Evolutionary conservation across 2,329 filamentous ascomycete genomes (phyloP).

Genomic region (Curvularia sp.): DNA sequence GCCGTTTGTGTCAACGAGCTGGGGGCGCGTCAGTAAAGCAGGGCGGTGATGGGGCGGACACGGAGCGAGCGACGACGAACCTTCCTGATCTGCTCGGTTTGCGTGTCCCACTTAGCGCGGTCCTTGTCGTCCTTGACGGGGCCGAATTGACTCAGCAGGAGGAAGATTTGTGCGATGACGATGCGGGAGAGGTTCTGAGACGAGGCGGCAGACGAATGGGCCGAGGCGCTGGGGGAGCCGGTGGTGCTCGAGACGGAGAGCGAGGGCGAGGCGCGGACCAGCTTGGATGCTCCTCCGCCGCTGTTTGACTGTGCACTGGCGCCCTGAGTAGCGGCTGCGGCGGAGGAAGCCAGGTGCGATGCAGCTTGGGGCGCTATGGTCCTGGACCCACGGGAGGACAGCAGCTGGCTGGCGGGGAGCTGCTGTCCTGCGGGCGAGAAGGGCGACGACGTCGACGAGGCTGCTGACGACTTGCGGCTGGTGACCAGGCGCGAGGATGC

Average conservation of each 20-base stretch:
- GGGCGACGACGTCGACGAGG: constrained; percentile 62
- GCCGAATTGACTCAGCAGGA: constrained; percentile 73
- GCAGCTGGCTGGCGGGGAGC: constrained; percentile 58
- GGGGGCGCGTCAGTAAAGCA: constrained; percentile 28
- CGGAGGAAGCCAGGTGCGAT: constrained; percentile 63
- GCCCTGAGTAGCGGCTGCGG: constrained; percentile 58
- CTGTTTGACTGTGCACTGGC: constrained; percentile 60
- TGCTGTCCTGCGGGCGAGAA: constrained; percentile 65
- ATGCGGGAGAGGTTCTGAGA: constrained; percentile 77
- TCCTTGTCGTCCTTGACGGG: constrained; percentile 95
- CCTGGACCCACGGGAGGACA: constrained; percentile 64
- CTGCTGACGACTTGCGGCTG: constrained; percentile 62
- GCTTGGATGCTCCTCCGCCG: constrained; percentile 63
- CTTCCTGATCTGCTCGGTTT: constrained; percentile 90
- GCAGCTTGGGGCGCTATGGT: constrained; percentile 61
- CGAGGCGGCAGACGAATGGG: constrained; percentile 52
- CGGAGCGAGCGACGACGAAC: constrained; percentile 61
- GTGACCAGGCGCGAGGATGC: constrained; percentile 58
- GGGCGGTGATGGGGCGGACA: constrained; percentile 11
- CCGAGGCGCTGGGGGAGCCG: constrained; percentile 60
- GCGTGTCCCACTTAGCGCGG: constrained; percentile 87
- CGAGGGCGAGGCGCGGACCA: constrained; percentile 66
- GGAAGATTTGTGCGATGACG: constrained; percentile 92
- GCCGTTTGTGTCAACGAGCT: constrained; percentile 96
- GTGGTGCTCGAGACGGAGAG: constrained; percentile 56